Conservation (phyloP, 495 filamentous ascomycete species). For the Clohesyomyces aquaticus region DNA sequence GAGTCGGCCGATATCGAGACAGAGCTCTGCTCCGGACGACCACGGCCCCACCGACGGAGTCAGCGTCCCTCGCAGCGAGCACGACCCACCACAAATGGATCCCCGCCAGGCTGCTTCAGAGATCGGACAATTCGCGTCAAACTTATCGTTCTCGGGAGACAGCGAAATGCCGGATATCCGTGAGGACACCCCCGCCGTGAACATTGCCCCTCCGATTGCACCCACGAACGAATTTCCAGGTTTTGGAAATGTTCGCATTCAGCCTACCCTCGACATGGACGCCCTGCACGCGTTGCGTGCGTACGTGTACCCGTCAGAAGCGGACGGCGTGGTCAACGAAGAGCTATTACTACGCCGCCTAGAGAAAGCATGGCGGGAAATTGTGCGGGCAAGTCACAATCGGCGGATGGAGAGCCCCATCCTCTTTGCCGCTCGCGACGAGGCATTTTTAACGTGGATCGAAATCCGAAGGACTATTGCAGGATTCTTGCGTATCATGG, state of each 20-base stretch:
- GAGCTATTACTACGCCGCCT: slow-evolving; percentile 24
- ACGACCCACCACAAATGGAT: background rate
- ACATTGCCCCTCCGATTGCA: background rate
- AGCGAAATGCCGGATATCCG: background rate
- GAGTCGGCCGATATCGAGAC: background rate
- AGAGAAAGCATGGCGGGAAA: slow-evolving; percentile 27
- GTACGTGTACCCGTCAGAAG: slow-evolving; percentile 17
- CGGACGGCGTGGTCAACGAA: slow-evolving; percentile 9
- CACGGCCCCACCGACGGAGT: background rate
- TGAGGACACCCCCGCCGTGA: background rate
- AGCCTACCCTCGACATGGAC: slow-evolving; percentile 9
- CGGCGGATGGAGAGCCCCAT: background rate
- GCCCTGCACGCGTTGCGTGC: slow-evolving; percentile 17
- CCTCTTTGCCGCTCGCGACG: slow-evolving; percentile 17
- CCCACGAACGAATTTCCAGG: background rate
- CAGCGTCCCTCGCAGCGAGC: background rate
- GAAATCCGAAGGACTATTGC: slow-evolving; percentile 2
- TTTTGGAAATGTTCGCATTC: background rate
- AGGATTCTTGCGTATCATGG: background rate
- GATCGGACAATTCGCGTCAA: slow-evolving; percentile 14
- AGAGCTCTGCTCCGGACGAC: background rate
- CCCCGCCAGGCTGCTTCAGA: slow-evolving; percentile 1
- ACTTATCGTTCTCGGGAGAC: slow-evolving; percentile 4
- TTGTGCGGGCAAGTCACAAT: background rate
- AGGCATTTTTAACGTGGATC: slow-evolving; percentile 32